Evolutionary conservation across 1,284 basidiomycete genomes (phyloP).

Genomic region (Amylostereum areolatum): DNA sequence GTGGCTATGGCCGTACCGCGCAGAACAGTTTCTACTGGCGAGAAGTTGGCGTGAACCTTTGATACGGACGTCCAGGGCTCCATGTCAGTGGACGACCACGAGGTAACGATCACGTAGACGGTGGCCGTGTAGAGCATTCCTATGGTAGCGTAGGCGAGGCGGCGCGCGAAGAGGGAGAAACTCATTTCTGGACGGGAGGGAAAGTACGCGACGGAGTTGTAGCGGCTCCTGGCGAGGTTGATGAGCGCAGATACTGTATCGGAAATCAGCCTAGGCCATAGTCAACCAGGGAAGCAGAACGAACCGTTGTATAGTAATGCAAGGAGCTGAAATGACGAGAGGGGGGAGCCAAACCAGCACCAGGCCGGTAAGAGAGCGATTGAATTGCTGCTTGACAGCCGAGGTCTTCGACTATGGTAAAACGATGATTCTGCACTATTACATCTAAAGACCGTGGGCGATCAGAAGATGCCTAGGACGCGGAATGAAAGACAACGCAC

Average conservation of each 20-base stretch:
- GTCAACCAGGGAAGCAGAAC: constrained; percentile 13
- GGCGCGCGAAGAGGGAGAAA: constrained; percentile 33
- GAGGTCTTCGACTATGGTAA: constrained; percentile 55
- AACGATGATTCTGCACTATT: constrained; percentile 63
- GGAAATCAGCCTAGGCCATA: too few species aligned
- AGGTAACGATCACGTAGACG: constrained; percentile 30
- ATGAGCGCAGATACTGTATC: constrained; percentile 8
- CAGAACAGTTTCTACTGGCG: constrained; percentile 21
- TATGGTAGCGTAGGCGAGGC: constrained; percentile 29
- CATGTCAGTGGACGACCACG: constrained; percentile 27
- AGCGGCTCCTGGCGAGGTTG: constrained; percentile 29
- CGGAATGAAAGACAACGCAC: constrained; percentile 34
- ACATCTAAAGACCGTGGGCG: too few species aligned
- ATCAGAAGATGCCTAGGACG: too few species aligned
- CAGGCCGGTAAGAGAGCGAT: constrained; percentile 42
- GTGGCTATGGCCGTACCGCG: constrained; percentile 7
- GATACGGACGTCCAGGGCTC: constrained; percentile 20
- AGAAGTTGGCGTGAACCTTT: constrained; percentile 30
- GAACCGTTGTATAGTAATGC: constrained; percentile 37
- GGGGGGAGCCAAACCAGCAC: constrained; percentile 56
- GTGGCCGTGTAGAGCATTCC: constrained; percentile 28
- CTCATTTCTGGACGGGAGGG: constrained; percentile 27
- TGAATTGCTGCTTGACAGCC: constrained; percentile 61
- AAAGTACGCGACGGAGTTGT: constrained; percentile 21
- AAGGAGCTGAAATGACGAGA: constrained; percentile 36